Conservation (phyloP, 495 filamentous ascomycete genomes). For the Aspergillus panamensis region DNA sequence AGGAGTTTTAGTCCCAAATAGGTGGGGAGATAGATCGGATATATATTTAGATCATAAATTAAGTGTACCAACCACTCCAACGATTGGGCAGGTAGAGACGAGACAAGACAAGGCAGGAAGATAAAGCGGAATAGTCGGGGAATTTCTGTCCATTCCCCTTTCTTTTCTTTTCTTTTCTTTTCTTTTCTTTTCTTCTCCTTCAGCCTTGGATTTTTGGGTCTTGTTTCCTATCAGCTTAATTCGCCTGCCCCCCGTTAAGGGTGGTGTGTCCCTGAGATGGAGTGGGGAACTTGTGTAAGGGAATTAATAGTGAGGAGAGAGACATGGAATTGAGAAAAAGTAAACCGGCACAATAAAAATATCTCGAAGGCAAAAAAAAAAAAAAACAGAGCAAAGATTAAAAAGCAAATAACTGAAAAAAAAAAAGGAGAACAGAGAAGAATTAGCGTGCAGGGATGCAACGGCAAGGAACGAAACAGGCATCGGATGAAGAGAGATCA, state of each 20-base stretch:
- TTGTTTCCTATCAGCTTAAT: background rate
- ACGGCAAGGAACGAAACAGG: constrained; percentile 13
- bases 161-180: background rate
- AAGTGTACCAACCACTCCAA: constrained; percentile 19
- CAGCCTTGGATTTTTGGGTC: constrained; percentile 2
- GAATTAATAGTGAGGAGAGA: background rate
- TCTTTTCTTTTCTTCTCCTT: background rate
- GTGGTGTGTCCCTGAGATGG: constrained; percentile 1
- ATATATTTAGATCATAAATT: constrained; percentile 27
- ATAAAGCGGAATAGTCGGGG: constrained; percentile 3
- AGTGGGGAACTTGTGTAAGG: background rate
- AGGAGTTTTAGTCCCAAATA: constrained; percentile 14
- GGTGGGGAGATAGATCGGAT: constrained; percentile 25
- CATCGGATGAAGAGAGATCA: constrained; percentile 1
- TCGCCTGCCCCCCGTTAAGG: background rate
- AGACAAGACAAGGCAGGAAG: constrained; percentile 5
- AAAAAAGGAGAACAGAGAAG: constrained; percentile 9
- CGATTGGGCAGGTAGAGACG: constrained; percentile 10
- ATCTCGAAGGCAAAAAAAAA: constrained; percentile 1
- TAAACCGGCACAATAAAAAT: background rate
- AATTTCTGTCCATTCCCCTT: background rate
- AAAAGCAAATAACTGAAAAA: background rate
- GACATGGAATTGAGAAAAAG: constrained; percentile 3
- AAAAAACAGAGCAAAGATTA: background rate
- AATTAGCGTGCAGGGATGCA: constrained; percentile 22